A percentile compares a stretch with the other conserved stretches of the same genome.
Evolutionary conservation across 345 rosid genomes (phyloP).

Genomic region (Syzygium oleosum): DNA sequence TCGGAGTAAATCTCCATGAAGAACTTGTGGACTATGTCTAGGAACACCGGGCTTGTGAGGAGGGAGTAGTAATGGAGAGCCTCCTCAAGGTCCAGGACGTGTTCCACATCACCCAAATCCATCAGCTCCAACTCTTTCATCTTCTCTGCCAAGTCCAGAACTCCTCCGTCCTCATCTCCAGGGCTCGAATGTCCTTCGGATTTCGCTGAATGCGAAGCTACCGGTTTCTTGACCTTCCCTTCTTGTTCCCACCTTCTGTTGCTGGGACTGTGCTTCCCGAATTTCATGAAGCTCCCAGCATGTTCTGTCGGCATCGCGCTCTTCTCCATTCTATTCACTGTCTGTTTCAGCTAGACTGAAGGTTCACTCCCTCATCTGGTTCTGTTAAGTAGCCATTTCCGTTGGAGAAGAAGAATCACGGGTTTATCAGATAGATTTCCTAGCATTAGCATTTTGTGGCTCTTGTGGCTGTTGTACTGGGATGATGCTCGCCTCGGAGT

Average conservation of each 20-base stretch:
- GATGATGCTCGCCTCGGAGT: not conserved
- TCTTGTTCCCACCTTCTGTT: not conserved
- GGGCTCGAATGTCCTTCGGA: not conserved
- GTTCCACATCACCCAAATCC: constrained; percentile 2
- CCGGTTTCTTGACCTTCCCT: not conserved
- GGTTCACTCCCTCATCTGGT: not conserved
- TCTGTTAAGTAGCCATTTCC: not conserved
- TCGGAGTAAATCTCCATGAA: constrained; percentile 7
- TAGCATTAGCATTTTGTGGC: not conserved
- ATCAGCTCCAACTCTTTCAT: constrained; percentile 4
- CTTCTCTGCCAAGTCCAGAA: not conserved
- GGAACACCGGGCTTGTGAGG: constrained; percentile 4
- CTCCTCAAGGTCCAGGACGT: constrained; percentile 6
- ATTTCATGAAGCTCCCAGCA: not conserved
- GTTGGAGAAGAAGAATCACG: not conserved
- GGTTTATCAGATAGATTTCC: not conserved
- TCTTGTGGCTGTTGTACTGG: not conserved
- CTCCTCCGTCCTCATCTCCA: not conserved
- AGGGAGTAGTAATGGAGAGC: constrained; percentile 11
- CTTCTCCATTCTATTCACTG: not conserved
- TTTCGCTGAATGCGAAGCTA: not conserved
- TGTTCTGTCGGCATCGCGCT: not conserved
- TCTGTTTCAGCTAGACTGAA: not conserved
- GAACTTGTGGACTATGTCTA: constrained; percentile 2
- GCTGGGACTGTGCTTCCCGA: not conserved